Conservation (phyloP, 2,329 filamentous ascomycete species). For the Colletotrichum tropicicola region DNA sequence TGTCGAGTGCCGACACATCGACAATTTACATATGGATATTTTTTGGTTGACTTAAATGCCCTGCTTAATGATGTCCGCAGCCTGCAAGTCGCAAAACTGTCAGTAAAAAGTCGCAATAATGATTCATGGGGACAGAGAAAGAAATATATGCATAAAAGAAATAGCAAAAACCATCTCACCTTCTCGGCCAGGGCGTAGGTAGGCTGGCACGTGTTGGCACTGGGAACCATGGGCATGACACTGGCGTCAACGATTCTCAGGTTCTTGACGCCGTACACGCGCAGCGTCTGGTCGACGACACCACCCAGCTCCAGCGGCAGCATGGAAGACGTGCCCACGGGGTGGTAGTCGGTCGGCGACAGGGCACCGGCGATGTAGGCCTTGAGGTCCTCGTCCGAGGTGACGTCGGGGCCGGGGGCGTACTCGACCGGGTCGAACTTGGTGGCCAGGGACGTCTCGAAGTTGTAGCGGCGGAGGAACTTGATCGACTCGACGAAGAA, state of each 20-base stretch:
- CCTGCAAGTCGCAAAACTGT: background rate
- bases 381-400: slow-evolving; percentile 43
- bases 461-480: slow-evolving; percentile 45
- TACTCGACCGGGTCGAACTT: slow-evolving; percentile 42
- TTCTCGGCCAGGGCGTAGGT: slow-evolving; percentile 47
- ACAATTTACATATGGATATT: too few species aligned
- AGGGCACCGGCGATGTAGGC: slow-evolving; percentile 30
- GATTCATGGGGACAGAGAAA: too few species aligned
- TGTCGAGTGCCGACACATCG: too few species aligned
- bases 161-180: too few species aligned
- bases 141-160: too few species aligned
- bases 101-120: background rate
- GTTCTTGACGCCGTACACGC: slow-evolving; percentile 39
- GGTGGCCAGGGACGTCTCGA: slow-evolving; percentile 46
- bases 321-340: slow-evolving; percentile 58
- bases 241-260: slow-evolving; percentile 41
- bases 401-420: slow-evolving; percentile 39
- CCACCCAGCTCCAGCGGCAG: slow-evolving; percentile 48
- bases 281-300: slow-evolving; percentile 40
- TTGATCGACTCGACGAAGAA: slow-evolving; percentile 47
- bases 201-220: slow-evolving; percentile 42
- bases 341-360: slow-evolving; percentile 48
- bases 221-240: slow-evolving; percentile 39
- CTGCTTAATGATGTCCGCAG: background rate
- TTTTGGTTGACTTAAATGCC: background rate